phyloP scores from a whole-genome alignment of 441 rosid genomes.

The Pelargonium citronellum region DNA sequence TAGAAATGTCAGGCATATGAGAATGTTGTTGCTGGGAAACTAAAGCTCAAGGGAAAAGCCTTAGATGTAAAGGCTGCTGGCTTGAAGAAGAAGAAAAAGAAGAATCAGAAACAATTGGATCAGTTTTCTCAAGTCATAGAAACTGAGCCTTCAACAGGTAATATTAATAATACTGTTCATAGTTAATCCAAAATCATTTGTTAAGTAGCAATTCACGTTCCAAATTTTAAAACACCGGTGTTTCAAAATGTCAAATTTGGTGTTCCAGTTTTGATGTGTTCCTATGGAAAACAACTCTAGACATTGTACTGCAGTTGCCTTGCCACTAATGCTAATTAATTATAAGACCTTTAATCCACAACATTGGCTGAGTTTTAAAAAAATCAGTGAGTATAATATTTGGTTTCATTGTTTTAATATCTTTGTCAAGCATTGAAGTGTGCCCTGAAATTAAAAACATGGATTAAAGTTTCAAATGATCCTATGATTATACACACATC shows the following conservation, averaged over 20 bases:
- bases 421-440: too few species aligned
- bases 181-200: too few species aligned
- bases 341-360: too few species aligned
- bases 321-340: not conserved
- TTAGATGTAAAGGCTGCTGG: constrained; percentile 86
- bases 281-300: not conserved
- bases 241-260: too few species aligned
- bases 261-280: not conserved
- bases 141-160: constrained; percentile 48
- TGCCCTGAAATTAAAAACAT: too few species aligned
- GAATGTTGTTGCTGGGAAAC: constrained; percentile 71
- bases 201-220: too few species aligned
- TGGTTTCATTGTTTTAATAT: too few species aligned
- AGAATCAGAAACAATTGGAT: constrained; percentile 34
- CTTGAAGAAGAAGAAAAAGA: constrained; percentile 58
- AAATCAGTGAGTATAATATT: too few species aligned
- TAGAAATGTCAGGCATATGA: constrained; percentile 64
- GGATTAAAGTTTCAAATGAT: too few species aligned
- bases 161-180: not conserved
- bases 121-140: constrained; percentile 23
- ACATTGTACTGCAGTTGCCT: not conserved
- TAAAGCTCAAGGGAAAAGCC: constrained; percentile 90
- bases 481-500: too few species aligned
- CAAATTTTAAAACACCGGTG: too few species aligned
- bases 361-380: too few species aligned